Conservation (phyloP, 371 early-diverging fungal genomes). For the Mucor plumbeus region DNA sequence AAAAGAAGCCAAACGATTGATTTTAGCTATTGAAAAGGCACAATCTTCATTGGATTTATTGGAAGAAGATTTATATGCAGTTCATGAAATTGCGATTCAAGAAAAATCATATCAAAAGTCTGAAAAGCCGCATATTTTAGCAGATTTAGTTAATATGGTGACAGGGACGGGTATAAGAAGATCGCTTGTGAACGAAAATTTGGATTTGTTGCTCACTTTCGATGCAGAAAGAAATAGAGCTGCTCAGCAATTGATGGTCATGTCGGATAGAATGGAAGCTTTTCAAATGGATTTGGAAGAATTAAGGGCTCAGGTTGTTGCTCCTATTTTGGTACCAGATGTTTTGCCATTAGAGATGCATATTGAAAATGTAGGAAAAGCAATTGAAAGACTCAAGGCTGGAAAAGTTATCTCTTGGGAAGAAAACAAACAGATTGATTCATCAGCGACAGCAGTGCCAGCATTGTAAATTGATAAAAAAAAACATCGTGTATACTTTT, state of each 20-base stretch:
- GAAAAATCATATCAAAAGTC: conserved; percentile 42
- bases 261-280: conserved; percentile 49
- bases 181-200: conserved; percentile 45
- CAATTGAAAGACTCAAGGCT: conserved; percentile 46
- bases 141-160: conserved; percentile 39
- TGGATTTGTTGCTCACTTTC: conserved; percentile 40
- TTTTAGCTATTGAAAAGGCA: conserved; percentile 43
- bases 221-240: conserved; percentile 44
- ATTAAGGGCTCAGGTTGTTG: conserved; percentile 47
- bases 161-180: conserved; percentile 38
- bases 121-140: conserved; percentile 40
- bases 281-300: conserved; percentile 59
- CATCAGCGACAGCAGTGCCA: background rate
- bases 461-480: background rate
- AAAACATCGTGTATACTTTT: background rate
- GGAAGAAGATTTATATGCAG: conserved; percentile 44
- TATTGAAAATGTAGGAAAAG: conserved; percentile 54
- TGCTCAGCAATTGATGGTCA: conserved; percentile 36
- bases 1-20: conserved; percentile 43
- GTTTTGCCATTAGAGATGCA: conserved; percentile 50
- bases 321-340: conserved; percentile 45
- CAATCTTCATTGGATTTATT: conserved; percentile 37
- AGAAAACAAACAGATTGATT: conserved; percentile 18
- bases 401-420: conserved; percentile 45
- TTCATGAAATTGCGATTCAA: conserved; percentile 51